A percentile compares a stretch with the other conserved stretches of the same genome.
phyloP scores from a whole-genome alignment of 495 filamentous ascomycete genomes.

The Alectoria sarmentosa region DNA sequence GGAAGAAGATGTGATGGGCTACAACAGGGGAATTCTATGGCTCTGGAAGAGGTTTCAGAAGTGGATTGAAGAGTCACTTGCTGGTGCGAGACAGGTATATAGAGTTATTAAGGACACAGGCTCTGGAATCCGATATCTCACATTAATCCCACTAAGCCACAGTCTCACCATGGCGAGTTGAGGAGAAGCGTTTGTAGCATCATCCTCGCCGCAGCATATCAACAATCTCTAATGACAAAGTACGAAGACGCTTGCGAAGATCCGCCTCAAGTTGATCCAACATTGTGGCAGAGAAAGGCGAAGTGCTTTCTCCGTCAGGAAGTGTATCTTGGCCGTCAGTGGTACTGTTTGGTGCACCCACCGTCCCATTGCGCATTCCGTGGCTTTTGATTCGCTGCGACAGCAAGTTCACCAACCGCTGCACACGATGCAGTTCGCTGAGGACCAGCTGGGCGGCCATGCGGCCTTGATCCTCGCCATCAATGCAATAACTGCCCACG shows the following conservation, averaged over 20 bases:
- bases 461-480: slow-evolving; percentile 27
- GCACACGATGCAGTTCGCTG: slow-evolving; percentile 37
- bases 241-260: slow-evolving; percentile 10
- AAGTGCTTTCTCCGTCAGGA: neutral
- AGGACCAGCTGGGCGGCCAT: slow-evolving; percentile 35
- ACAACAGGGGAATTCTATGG: no score
- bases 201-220: neutral
- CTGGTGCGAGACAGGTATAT: no score
- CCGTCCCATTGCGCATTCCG: neutral
- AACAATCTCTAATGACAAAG: slow-evolving; percentile 6
- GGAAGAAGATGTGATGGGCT: no score
- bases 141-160: no score
- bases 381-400: slow-evolving; percentile 9
- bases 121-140: no score
- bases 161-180: no score
- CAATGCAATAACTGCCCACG: slow-evolving; percentile 21
- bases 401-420: slow-evolving; percentile 30
- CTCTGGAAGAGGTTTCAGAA: no score
- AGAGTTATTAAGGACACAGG: no score
- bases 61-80: no score
- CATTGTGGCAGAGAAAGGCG: slow-evolving; percentile 10
- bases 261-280: slow-evolving; percentile 15
- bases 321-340: neutral
- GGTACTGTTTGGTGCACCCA: neutral
- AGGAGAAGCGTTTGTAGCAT: neutral